Conservation (phyloP, 108 stramenopile species). For the Mayamaea pseudoterrestris region DNA sequence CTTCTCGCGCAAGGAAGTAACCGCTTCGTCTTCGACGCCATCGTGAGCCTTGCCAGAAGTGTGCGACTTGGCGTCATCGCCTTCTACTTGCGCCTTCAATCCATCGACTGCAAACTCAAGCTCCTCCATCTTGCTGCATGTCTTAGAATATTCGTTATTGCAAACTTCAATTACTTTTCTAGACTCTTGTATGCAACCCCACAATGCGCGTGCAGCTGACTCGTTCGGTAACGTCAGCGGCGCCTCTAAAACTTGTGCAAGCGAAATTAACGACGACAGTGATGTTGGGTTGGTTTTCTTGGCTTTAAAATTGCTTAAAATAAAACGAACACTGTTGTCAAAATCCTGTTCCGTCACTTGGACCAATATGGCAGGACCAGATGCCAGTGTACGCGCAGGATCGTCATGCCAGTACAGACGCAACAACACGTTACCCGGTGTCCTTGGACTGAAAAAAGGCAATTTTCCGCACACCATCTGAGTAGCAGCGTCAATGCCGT, state of each 20-base stretch:
- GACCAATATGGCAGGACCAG: constrained; percentile 60
- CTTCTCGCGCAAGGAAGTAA: constrained; percentile 24
- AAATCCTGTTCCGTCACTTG: constrained; percentile 44
- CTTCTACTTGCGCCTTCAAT: constrained; percentile 23
- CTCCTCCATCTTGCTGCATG: constrained; percentile 39
- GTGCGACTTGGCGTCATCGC: constrained; percentile 4
- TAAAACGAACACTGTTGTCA: constrained; percentile 68
- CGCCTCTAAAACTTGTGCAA: constrained; percentile 54
- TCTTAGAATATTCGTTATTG: constrained; percentile 36
- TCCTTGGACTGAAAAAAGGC: constrained; percentile 76
- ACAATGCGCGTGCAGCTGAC: constrained; percentile 65
- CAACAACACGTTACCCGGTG: constrained; percentile 82
- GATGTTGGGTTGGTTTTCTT: constrained; percentile 60
- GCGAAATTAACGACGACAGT: constrained; percentile 55
- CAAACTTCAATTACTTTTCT: constrained; percentile 63
- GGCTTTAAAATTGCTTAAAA: constrained; percentile 78
- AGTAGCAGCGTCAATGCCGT: constrained; percentile 42
- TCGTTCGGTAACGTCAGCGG: constrained; percentile 19
- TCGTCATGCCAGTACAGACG: constrained; percentile 72
- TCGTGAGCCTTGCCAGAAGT: constrained; percentile 1
- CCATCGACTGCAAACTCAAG: constrained; percentile 33
- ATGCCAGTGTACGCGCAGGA: constrained; percentile 59
- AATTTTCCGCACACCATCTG: constrained; percentile 57
- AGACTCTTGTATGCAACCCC: constrained; percentile 82
- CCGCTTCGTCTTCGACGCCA: constrained; percentile 5